Base-by-base conservation (phyloP, 2,329 filamentous ascomycete genomes). In the Sclerotinia sclerotiorum region DNA sequence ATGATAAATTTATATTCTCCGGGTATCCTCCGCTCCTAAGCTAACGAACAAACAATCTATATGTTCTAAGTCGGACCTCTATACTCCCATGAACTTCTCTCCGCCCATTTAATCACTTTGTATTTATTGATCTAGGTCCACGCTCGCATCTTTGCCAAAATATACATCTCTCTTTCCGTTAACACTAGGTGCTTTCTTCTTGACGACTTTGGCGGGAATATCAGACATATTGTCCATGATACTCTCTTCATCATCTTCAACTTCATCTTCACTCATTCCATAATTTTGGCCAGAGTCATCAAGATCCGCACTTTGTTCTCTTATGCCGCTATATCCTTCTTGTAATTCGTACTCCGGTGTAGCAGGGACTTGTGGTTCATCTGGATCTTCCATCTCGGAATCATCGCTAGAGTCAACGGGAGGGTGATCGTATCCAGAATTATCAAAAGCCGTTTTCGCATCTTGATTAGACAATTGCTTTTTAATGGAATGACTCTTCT, bases 161-260 rank as follows among this genome's bases (percentile, higher is more conserved):
- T 51, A 51, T 39, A 63, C 32, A 39, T 35, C 46, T 15, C 32
- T n/a, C 15, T 52, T 32, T 4, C 46, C 46, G 13, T 39, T 51
- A 27, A 63, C 10, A 39, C 60, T 32, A 51, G 46, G n/a, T 8
- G 46, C 48, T n/a, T 3, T 63, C n/a, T 51, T 62, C 29, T 63
- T 63, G 5, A 32, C 39, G 39, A 58, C 44, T 56, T 29, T 51
- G n/a, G 54, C 54, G 15, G 57, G 39, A 60, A 61, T 54, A 27
- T 58, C 55, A 27, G 65, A 62, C 65, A 67, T 67, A 17, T 52
- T 17, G n/a, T 67, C 65, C 54, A 67, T 39, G 46, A 19, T n/a
- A 42, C 65, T 67, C 15, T 32, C 64, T 27, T 27, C 39, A 35
- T 66, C 63, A 19, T 42, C 39, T 15, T 66, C 64, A 10, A 32